Base-by-base conservation (phyloP, 345 rosid species). In the Melastoma malabathricum region DNA sequence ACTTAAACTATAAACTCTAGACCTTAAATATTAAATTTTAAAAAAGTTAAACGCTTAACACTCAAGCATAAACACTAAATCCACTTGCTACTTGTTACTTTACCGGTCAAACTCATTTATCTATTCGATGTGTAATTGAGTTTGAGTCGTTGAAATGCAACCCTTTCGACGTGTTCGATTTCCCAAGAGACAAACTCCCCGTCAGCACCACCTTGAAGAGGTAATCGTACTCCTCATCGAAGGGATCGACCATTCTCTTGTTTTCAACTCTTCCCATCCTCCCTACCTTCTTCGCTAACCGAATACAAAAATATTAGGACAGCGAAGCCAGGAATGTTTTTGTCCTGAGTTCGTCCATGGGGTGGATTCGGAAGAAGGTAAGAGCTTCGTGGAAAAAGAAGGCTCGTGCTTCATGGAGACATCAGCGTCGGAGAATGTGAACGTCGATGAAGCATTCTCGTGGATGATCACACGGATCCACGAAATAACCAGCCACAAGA, bases 221-320 rank as follows among this genome's bases (percentile, higher is more conserved):
- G 54, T 84, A 88, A 70, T 88, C 94, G 59, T 86, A 84, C 80
- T 84, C 94, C 62, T 80, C 92, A 8, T 82, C 89, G 39, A 79
- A 75, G 6, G 83, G 60, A 48, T 75, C 83, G 15, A 62, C 78
- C 73, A 73, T 78, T n/a, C 54, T 43, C 64, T 22, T 18, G 13
- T 22, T 19, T 17, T 1, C 13, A 29, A 4, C 15, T 20, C 34
- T 15, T 17, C 53, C 31, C 53, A n/a, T 12, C 41, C 41, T 34
- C 12, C 10, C 12, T 34, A 7, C 41, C 41, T 34, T 12, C 41
- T 34, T 34, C 12, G 1, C 10, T 2, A 34, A 12, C 12, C 41
- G 10, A 34, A 34, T 6, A 34, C 41, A 34, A 34, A 34, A 34
- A 34, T 34, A 34, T 34, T 34, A 10, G 2, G 41, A 34, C 41